phyloP scores from a whole-genome alignment of 1,284 basidiomycete species.

The Meira miltonrushii region DNA sequence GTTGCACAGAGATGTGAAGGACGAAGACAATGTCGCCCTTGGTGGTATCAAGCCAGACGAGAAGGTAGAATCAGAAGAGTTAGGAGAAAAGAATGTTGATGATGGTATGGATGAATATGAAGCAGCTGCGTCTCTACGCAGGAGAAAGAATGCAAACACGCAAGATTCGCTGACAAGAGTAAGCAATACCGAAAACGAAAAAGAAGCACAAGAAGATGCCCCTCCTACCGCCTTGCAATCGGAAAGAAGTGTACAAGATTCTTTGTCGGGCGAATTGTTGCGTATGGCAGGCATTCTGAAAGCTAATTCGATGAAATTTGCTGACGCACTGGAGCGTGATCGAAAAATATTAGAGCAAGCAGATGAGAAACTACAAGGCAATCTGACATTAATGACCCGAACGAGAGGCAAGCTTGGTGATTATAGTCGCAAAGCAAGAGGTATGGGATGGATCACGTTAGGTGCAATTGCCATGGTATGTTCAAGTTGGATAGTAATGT shows the following conservation, averaged over 20 bases:
- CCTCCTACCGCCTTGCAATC: constrained; percentile 23
- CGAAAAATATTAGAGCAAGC: constrained; percentile 43
- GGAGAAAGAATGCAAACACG: background rate
- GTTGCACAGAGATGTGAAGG: background rate
- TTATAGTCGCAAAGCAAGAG: constrained; percentile 41
- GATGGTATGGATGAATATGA: background rate
- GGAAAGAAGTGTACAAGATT: constrained; percentile 40
- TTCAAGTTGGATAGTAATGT: constrained; percentile 47
- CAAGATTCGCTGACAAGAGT: background rate
- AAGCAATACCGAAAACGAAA: background rate
- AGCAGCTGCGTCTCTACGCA: no score
- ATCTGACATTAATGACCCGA: constrained; percentile 49
- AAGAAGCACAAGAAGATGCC: background rate
- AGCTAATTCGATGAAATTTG: constrained; percentile 43
- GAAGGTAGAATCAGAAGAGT: background rate
- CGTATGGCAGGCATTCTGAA: constrained; percentile 47
- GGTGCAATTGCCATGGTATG: constrained; percentile 36
- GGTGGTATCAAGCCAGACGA: background rate
- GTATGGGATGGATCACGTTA: constrained; percentile 51
- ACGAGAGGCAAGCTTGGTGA: constrained; percentile 46
- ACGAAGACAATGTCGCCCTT: background rate
- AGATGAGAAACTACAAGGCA: constrained; percentile 29
- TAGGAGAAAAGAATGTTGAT: background rate
- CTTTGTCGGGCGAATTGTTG: constrained; percentile 46
- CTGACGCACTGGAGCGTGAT: constrained; percentile 47